These are phyloP conservation scores for Antrodiella citrinella DNA, from an alignment of 768 basidiomycete genomes.

Conservation along the genomic window DNA sequence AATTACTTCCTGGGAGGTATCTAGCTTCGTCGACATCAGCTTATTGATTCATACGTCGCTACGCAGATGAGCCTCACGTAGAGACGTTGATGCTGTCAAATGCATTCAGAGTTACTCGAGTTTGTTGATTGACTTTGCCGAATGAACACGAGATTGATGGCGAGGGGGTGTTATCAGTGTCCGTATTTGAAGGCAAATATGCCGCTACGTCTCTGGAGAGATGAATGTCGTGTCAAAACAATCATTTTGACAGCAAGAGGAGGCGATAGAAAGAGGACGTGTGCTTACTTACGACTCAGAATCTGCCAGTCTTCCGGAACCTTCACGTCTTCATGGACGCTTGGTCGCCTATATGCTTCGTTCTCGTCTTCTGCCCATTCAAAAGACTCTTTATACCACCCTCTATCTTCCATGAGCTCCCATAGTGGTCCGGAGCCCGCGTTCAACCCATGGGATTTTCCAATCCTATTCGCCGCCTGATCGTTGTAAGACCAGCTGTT, in stretches of 20 bases:
- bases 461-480: slow-evolving; percentile 46
- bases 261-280: background rate
- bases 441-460: slow-evolving; percentile 66
- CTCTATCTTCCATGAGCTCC: slow-evolving; percentile 72
- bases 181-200: slow-evolving; percentile 57
- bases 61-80: slow-evolving; percentile 24
- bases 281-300: slow-evolving; percentile 40
- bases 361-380: slow-evolving; percentile 17
- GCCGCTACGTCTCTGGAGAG: slow-evolving; percentile 40
- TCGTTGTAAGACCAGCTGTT: slow-evolving; percentile 46
- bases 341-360: slow-evolving; percentile 50
- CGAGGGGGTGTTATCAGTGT: slow-evolving; percentile 33
- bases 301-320: slow-evolving; percentile 33
- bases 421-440: slow-evolving; percentile 72
- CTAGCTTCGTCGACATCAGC: slow-evolving; percentile 36
- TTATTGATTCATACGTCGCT: background rate
- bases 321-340: slow-evolving; percentile 40
- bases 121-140: slow-evolving; percentile 55
- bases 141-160: slow-evolving; percentile 54
- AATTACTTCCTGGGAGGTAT: slow-evolving; percentile 46
- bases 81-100: slow-evolving; percentile 54
- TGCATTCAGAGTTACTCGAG: slow-evolving; percentile 37
- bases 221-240: background rate
- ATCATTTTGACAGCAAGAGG: background rate
- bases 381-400: slow-evolving; percentile 64